Evolutionary conservation across 257 asterid species (phyloP).

Genomic region (Henckelia pumila): DNA sequence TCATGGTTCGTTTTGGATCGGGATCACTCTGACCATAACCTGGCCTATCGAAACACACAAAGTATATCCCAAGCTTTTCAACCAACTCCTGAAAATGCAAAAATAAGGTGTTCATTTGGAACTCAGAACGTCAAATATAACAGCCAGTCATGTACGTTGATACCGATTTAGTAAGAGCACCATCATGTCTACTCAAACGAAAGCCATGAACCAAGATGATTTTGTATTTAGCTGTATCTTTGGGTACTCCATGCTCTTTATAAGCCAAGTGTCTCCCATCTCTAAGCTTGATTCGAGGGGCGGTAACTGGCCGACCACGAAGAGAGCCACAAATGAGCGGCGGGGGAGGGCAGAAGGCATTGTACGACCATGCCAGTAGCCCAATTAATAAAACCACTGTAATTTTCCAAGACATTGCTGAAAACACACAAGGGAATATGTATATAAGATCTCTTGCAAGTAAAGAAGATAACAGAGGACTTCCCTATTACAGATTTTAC

Average conservation of each 20-base stretch:
- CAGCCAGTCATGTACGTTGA: neutral
- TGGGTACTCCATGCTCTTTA: conserved; percentile 76
- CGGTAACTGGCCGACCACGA: conserved; percentile 53
- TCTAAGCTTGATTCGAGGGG: conserved; percentile 68
- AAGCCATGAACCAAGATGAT: conserved; percentile 70
- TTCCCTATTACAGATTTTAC: conserved; percentile 8
- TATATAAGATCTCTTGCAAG: conserved; percentile 2
- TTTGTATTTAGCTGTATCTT: conserved; percentile 58
- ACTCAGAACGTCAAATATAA: conserved; percentile 3
- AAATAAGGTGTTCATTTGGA: neutral
- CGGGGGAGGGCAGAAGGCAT: conserved; percentile 52
- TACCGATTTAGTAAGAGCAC: conserved; percentile 55
- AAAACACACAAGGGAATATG: conserved; percentile 11
- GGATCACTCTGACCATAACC: conserved; percentile 91
- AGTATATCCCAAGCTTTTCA: conserved; percentile 52
- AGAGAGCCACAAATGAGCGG: conserved; percentile 64
- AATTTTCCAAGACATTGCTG: conserved; percentile 56
- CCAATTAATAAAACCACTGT: conserved; percentile 44
- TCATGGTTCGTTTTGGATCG: conserved; percentile 50
- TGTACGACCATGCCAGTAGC: conserved; percentile 57
- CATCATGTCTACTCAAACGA: conserved; percentile 54
- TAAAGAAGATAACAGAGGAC: neutral
- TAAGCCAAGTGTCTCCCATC: conserved; percentile 79
- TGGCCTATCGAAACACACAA: conserved; percentile 71
- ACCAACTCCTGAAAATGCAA: conserved; percentile 40